These are phyloP conservation scores for Miscanthus lutarioriparius DNA, from an alignment of 176 grass and related monocot genomes.

Conservation along the genomic window DNA sequence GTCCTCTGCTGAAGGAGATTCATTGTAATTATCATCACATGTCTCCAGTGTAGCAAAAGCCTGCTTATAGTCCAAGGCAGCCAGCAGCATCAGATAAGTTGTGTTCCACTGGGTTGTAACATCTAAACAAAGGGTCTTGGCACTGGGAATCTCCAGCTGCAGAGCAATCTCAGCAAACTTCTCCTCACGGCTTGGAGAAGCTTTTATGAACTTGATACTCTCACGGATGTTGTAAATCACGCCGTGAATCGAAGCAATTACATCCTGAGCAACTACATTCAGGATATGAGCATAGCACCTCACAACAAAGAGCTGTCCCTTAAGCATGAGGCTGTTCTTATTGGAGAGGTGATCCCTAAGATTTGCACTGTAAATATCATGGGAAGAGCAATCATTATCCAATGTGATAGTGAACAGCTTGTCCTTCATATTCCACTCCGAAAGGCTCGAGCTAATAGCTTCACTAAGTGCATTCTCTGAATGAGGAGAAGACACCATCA, in stretches of 20 bases:
- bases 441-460: constrained; percentile 64
- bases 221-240: constrained; percentile 87
- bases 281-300: constrained; percentile 80
- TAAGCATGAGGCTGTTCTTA: constrained; percentile 85
- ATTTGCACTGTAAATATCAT: constrained; percentile 97
- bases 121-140: constrained; percentile 75
- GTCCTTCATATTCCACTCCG: constrained; percentile 80
- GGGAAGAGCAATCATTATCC: constrained; percentile 86
- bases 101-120: constrained; percentile 91
- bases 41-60: constrained; percentile 66
- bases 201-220: constrained; percentile 92
- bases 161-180: constrained; percentile 79
- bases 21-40: constrained; percentile 85
- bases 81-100: constrained; percentile 83
- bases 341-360: constrained; percentile 73
- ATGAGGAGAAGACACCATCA: constrained; percentile 94
- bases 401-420: constrained; percentile 85
- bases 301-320: constrained; percentile 87
- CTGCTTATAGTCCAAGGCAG: constrained; percentile 84
- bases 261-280: constrained; percentile 74
- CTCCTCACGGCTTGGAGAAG: constrained; percentile 63
- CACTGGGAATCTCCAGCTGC: constrained; percentile 65
- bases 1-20: constrained; percentile 71
- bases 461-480: constrained; percentile 89
- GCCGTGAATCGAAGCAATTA: constrained; percentile 83